These are phyloP conservation scores for Plasmodium falciparum DNA, from an alignment of 169 alveolate species.

Conservation along the genomic window DNA sequence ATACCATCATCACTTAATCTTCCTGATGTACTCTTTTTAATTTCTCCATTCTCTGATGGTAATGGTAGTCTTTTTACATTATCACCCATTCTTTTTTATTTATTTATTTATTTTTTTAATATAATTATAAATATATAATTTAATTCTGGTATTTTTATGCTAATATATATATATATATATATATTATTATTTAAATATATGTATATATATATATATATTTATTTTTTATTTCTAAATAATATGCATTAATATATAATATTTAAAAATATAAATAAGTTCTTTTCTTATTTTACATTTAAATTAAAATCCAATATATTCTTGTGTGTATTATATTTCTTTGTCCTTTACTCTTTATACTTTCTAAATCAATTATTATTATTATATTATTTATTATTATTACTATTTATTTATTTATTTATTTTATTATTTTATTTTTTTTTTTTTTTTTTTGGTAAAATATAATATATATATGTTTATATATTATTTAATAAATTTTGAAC, in stretches of 20 bases:
- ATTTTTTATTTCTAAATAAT: neutral
- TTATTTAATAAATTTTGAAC: no score
- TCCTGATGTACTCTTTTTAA: constrained; percentile 34
- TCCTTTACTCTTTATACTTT: no score
- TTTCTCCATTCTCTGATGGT: constrained; percentile 7
- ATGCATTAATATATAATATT: neutral
- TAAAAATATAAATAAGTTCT: no score
- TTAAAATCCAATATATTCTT: no score
- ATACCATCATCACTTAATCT: constrained; percentile 59
- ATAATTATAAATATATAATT: neutral
- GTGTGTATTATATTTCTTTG: no score
- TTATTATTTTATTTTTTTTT: no score
- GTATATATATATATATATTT: neutral
- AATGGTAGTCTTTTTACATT: constrained; percentile 23
- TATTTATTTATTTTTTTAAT: neutral
- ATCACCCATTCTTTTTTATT: constrained; percentile 16
- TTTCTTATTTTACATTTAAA: no score
- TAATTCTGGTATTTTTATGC: neutral
- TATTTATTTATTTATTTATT: no score
- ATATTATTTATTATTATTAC: no score
- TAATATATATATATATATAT: neutral
- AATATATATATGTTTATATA: no score
- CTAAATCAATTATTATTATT: no score
- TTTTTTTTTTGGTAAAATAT: no score
- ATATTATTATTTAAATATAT: neutral